Evolutionary conservation across 2,329 filamentous ascomycete species (phyloP).

Genomic region (Pseudogymnoascus sp.): DNA sequence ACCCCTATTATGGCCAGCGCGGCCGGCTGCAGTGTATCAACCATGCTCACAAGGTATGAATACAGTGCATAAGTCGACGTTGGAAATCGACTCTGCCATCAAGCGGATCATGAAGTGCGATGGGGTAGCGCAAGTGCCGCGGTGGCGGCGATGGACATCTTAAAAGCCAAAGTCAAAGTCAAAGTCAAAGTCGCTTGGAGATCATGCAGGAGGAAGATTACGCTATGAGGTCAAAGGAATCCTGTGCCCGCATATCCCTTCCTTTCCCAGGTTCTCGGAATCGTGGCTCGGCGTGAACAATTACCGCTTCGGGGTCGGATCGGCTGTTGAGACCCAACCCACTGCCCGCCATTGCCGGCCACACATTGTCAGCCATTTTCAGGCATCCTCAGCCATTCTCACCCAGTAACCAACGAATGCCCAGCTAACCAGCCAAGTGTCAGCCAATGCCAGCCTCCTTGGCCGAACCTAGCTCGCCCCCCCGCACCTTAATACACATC

Average conservation of each 20-base stretch:
- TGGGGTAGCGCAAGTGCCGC: not conserved
- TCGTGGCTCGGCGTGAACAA: not conserved
- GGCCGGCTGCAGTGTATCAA: conserved; percentile 8
- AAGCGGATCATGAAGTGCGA: not conserved
- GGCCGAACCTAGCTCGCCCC: not conserved
- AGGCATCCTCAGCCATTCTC: not conserved
- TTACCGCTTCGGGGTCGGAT: not conserved
- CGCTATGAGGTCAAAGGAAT: not conserved
- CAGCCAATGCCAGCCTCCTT: not conserved
- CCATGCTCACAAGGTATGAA: not conserved
- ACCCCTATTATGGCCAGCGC: conserved; percentile 9
- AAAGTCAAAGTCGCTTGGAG: not conserved
- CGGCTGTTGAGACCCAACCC: not conserved
- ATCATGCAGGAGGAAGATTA: not conserved
- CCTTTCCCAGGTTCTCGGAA: conserved; percentile 3
- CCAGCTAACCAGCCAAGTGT: not conserved
- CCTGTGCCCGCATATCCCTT: not conserved
- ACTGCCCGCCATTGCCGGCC: not conserved
- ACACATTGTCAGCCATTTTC: not conserved
- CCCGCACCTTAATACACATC: not conserved
- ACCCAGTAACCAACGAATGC: not conserved
- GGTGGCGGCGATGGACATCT: not conserved
- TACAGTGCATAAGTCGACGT: not conserved
- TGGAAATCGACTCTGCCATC: conserved; percentile 3
- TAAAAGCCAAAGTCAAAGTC: conserved; percentile 2